Evolutionary conservation across 2,329 filamentous ascomycete genomes (phyloP).

Genomic region (Thelonectria olida): DNA sequence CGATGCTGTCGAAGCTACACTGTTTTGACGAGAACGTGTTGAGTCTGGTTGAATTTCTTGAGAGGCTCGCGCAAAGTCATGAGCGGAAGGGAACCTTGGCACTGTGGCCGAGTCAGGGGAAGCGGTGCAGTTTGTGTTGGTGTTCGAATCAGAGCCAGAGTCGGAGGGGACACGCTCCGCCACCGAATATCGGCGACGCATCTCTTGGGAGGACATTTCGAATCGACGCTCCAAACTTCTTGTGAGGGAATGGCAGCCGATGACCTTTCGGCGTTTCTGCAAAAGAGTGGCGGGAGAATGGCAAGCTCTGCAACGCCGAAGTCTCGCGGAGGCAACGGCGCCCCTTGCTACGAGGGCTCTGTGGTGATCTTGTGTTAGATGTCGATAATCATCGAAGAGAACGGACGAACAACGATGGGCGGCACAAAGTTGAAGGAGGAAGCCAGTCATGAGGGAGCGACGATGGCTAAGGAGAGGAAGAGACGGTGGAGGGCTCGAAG

Average conservation of each 20-base stretch:
- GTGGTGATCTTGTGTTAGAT: conserved; percentile 49
- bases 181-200: conserved; percentile 52
- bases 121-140: conserved; percentile 23
- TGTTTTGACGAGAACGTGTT: conserved; percentile 28
- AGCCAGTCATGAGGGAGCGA: conserved; percentile 56
- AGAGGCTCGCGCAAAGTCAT: conserved; percentile 22
- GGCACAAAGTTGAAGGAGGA: conserved; percentile 58
- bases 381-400: conserved; percentile 56
- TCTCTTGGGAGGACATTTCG: conserved; percentile 48
- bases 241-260: conserved; percentile 45
- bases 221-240: conserved; percentile 34
- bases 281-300: conserved; percentile 50
- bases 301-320: conserved; percentile 49
- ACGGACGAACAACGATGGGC: conserved; percentile 55
- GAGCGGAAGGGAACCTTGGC: conserved; percentile 24
- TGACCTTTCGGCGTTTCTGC: conserved; percentile 45
- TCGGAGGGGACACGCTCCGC: conserved; percentile 47
- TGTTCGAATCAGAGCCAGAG: conserved; percentile 31
- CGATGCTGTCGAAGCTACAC: conserved; percentile 29
- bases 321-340: conserved; percentile 51
- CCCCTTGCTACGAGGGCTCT: conserved; percentile 56
- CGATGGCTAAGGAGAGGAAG: conserved; percentile 37
- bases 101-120: conserved; percentile 19
- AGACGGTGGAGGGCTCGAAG: conserved; percentile 26
- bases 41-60: conserved; percentile 24